Evolutionary conservation across 148 eudicot species (phyloP), one percentile per base, ranked within the genome.

Genomic region (Oxyria digyna): DNA sequence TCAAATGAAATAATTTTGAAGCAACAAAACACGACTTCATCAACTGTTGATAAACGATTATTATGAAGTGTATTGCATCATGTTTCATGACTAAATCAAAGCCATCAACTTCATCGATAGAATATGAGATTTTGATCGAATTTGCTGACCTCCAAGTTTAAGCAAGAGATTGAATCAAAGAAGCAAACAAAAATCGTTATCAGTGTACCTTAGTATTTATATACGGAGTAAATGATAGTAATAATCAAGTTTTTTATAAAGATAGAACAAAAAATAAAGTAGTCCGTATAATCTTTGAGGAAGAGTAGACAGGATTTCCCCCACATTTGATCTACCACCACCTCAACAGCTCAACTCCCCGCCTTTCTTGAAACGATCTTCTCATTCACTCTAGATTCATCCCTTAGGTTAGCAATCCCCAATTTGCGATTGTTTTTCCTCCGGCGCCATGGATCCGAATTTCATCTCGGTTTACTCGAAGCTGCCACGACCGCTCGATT

Each of bases 401-500:
- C 8, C 7, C 9, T 1, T 10, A 4, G 7, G 6, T 38, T 38
- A 8, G 9, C 41, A 59, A 31, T 26, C 38, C 65, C 65, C 38
- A 59, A 59, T 55, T 26, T 20, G 23, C 72, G 79, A 3, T 50
- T 21, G 12, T 26, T 24, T 3, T 9, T 24, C 4, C 6, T 5
- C 26, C 32, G 55, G 14, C 14, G 8, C 65, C 65, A 59, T 59
- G 65, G 65, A 59, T 18, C 72, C 87, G 11, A 78, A 74, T 57
- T 76, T 87, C 68, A 89, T 93, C 29, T 82, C 87, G 8, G 83
- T 93, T 0, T 81, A 74, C 72, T 89, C 98, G 42, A 85, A 83
- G 68, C 81, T 89, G 69, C 78, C 86, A 17, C 83, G 85, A 31
- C 83, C 87, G 14, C 79, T 78, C 52, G 80, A 81, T 17, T 66